Conservation (phyloP, 192 early-diverging fungal species). For the Backusella mclennaniae region DNA sequence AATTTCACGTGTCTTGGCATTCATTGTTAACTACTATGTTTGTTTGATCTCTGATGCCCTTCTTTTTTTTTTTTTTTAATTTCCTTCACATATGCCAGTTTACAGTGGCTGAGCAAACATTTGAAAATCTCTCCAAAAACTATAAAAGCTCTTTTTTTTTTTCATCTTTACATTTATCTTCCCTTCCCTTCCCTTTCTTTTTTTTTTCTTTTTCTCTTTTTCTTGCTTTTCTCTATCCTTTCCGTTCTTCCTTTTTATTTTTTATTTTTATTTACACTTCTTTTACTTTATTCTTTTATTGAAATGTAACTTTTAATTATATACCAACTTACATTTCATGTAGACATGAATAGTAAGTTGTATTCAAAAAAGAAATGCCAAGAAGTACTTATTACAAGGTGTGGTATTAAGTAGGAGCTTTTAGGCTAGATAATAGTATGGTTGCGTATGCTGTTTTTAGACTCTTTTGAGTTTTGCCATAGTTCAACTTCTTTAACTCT, state of each 20-base stretch:
- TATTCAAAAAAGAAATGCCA: background rate
- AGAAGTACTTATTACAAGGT: background rate
- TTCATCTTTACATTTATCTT: background rate
- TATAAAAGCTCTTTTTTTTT: constrained; percentile 2
- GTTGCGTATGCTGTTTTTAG: background rate
- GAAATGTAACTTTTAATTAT: background rate
- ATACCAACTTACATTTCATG: background rate
- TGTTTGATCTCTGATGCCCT: background rate
- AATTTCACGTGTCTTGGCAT: background rate
- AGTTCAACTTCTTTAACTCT: background rate
- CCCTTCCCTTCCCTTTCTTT: background rate
- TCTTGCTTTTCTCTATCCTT: background rate
- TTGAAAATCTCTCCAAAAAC: background rate
- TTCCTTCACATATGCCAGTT: background rate
- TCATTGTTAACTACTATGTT: background rate
- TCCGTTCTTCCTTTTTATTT: background rate
- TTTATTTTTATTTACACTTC: background rate
- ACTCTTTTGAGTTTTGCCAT: background rate
- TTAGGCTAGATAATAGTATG: background rate
- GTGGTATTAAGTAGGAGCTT: background rate
- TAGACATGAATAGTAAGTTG: background rate
- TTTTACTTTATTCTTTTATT: background rate
- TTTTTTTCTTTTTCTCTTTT: background rate
- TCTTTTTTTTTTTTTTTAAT: background rate
- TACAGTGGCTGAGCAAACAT: background rate